Evolutionary conservation across 345 rosid genomes (phyloP).

Genomic region (Angophora floribunda): DNA sequence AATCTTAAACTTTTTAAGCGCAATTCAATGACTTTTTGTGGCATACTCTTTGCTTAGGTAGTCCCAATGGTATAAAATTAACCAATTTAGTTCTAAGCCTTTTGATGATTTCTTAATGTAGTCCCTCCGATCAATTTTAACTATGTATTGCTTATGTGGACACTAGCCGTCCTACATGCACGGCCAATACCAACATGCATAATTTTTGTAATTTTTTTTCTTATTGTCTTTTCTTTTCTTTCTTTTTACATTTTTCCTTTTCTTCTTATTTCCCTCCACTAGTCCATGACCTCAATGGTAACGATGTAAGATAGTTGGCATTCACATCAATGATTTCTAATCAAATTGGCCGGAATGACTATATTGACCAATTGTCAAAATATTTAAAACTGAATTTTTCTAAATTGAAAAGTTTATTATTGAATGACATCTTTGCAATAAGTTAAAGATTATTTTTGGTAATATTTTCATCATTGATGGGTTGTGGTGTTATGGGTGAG

Average conservation of each 20-base stretch:
- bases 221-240: background rate
- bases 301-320: background rate
- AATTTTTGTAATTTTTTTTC: background rate
- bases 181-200: background rate
- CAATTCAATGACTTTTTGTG: too few relatives aligned
- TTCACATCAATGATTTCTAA: accelerated
- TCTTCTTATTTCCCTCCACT: background rate
- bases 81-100: too few relatives aligned
- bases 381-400: accelerated
- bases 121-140: background rate
- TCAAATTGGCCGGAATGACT: accelerated
- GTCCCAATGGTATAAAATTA: too few relatives aligned
- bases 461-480: background rate
- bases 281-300: accelerated
- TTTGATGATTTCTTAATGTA: too few relatives aligned
- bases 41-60: too few relatives aligned
- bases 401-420: background rate
- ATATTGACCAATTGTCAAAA: background rate
- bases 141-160: accelerated
- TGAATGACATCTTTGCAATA: accelerated
- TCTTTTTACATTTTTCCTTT: background rate
- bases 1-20: too few relatives aligned
- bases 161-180: accelerated
- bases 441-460: background rate
- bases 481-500: background rate